phyloP scores from a whole-genome alignment of 169 alveolate genomes.

The Perkinsus chesapeaki region DNA sequence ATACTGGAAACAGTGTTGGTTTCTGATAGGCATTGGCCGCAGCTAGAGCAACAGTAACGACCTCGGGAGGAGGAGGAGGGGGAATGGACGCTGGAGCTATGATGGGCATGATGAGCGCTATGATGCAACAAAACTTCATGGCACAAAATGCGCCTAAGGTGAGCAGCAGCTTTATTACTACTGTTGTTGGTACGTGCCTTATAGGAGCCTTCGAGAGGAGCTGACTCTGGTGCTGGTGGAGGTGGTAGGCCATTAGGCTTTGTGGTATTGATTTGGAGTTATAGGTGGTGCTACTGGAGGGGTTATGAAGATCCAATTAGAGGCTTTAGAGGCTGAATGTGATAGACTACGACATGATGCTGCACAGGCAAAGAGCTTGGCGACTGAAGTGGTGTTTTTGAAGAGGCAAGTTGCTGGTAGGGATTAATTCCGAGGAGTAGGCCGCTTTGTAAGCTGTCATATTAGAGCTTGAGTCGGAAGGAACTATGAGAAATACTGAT shows the following conservation, averaged over 20 bases:
- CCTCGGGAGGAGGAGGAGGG: background rate
- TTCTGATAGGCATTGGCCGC: background rate
- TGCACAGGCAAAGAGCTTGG: background rate
- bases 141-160: background rate
- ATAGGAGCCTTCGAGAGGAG: background rate
- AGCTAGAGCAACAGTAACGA: background rate
- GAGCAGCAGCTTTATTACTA: background rate
- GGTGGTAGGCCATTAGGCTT: background rate
- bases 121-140: background rate
- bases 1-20: background rate
- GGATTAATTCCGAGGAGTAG: background rate
- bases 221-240: background rate
- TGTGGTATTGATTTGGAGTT: background rate
- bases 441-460: too few relatives aligned
- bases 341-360: background rate
- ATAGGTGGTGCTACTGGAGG: background rate
- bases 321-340: background rate
- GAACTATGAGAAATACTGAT: background rate
- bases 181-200: background rate
- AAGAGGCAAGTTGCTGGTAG: background rate
- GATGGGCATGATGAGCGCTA: background rate
- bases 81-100: background rate
- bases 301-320: background rate
- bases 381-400: background rate
- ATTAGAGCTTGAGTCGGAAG: background rate